Evolutionary conservation across 148 eudicot genomes (phyloP).

Genomic region (Persicaria tinctoria): DNA sequence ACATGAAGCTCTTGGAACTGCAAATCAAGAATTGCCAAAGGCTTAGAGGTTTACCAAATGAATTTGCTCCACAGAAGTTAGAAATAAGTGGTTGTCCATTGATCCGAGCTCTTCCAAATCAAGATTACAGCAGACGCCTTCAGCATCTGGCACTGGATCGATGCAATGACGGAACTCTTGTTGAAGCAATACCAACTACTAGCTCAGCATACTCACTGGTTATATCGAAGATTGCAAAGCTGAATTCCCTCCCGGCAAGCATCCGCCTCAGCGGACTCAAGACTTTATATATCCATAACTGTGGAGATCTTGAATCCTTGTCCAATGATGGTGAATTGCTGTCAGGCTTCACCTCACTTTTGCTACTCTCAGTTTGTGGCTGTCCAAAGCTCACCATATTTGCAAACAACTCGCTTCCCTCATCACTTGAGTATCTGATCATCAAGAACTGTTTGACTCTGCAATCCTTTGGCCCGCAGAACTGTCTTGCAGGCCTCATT

Average conservation of each 20-base stretch:
- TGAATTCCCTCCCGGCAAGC: slow-evolving; percentile 12
- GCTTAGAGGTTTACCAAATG: not conserved
- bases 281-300: not conserved
- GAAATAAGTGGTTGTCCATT: not conserved
- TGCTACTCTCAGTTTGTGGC: slow-evolving; percentile 17
- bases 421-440: not conserved
- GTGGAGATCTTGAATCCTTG: not conserved
- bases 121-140: slow-evolving; percentile 17
- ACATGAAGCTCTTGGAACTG: not conserved
- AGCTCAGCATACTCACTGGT: slow-evolving; percentile 27
- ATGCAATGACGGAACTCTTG: slow-evolving; percentile 17
- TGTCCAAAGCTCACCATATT: slow-evolving; percentile 19
- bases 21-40: not conserved
- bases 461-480: not conserved
- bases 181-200: slow-evolving; percentile 22
- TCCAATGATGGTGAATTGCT: not conserved
- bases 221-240: slow-evolving; percentile 26
- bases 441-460: not conserved
- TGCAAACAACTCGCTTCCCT: slow-evolving; percentile 16
- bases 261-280: slow-evolving; percentile 1
- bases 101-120: not conserved
- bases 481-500: not conserved
- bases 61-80: not conserved
- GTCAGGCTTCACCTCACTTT: slow-evolving; percentile 17
- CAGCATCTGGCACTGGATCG: slow-evolving; percentile 26